These are phyloP conservation scores for Gaertneriomyces semiglobifer DNA, from an alignment of 192 early-diverging fungal genomes.

Conservation along the genomic window DNA sequence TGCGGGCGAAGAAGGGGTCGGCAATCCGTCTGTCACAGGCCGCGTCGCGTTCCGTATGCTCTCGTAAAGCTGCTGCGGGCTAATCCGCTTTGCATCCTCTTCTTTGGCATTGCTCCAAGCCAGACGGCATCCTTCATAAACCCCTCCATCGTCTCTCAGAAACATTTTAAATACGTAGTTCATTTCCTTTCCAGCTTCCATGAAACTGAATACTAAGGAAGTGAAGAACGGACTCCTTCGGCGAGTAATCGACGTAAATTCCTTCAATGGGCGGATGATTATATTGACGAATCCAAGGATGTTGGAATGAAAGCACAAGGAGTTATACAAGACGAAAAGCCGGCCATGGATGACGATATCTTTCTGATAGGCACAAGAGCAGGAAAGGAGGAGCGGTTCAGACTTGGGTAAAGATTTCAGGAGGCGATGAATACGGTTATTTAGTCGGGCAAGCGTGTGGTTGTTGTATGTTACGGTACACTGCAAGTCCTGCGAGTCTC, in stretches of 20 bases:
- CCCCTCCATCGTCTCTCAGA: too few species aligned
- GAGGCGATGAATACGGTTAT: conserved; percentile 40
- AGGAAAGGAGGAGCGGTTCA: conserved; percentile 18
- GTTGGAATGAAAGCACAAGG: conserved; percentile 61
- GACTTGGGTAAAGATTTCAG: conserved; percentile 40
- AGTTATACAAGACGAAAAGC: conserved; percentile 57
- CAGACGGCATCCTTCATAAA: too few species aligned
- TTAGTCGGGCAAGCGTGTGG: conserved; percentile 24
- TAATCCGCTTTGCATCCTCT: too few species aligned
- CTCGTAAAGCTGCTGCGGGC: too few species aligned
- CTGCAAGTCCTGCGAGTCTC: too few species aligned
- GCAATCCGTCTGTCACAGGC: too few species aligned
- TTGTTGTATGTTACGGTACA: conserved; percentile 29
- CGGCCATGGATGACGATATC: conserved; percentile 48
- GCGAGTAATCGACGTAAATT: conserved; percentile 39
- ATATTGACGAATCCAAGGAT: conserved; percentile 61
- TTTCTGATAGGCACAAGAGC: conserved; percentile 36
- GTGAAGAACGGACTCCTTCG: conserved; percentile 31
- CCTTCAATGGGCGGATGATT: conserved; percentile 35
- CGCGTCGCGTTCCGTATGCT: too few species aligned
- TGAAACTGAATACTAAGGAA: conserved; percentile 14
- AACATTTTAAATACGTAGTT: too few species aligned
- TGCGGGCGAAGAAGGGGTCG: neutral
- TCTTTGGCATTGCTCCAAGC: too few species aligned
- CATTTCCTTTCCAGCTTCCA: too few species aligned